Base-by-base conservation (phyloP, 2,329 filamentous ascomycete genomes). In the Penicillium oxalicum region DNA sequence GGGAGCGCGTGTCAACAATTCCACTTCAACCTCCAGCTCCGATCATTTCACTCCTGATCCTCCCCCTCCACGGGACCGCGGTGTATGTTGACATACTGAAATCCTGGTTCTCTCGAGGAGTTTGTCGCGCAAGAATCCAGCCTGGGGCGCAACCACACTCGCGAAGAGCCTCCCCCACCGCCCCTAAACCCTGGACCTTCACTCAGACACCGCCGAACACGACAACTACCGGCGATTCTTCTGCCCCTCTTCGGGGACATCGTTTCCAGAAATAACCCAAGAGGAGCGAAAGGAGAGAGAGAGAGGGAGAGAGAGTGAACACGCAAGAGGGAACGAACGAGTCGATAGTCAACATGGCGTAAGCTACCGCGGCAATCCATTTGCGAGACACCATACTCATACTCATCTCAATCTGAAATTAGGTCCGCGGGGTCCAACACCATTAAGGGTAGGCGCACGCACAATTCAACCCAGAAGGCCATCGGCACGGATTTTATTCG, bases 361-460 rank as follows among this genome's bases (percentile, higher is more conserved):
- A 61, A 69, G 74, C 72, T 38, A 51, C 44, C 25, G 47, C 11
- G 29, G 7, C 35, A 37, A 13, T 7, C 3, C 4, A 12, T 9
- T 4, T 37, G 35, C 18, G n/a, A 24, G 4, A 36, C 26, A 18
- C 43, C 36, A 26, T 50, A 47, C 50, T 40, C 47, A 49, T 42
- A 46, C 40, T 13, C 26, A 38, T 13, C 50, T 56, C 44, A 59
- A 42, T 50, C 53, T 33, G 50, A 54, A 45, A 45, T 50, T 38
- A 58, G 51, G 51, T 58, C 57, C 50, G 49, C 55, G 46, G 59
- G 54, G 56, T 64, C 65, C 57, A 77, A 77, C 68, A 76, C 75
- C 63, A 78, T 77, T 57, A 77, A 75, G 70, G 76, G 77, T 80
- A 72, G 65, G 65, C 58, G 48, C 37, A 72, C 65, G 64, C 58